Conservation (phyloP, 805 yeast species). For the Jamesozyma spencerorum region DNA sequence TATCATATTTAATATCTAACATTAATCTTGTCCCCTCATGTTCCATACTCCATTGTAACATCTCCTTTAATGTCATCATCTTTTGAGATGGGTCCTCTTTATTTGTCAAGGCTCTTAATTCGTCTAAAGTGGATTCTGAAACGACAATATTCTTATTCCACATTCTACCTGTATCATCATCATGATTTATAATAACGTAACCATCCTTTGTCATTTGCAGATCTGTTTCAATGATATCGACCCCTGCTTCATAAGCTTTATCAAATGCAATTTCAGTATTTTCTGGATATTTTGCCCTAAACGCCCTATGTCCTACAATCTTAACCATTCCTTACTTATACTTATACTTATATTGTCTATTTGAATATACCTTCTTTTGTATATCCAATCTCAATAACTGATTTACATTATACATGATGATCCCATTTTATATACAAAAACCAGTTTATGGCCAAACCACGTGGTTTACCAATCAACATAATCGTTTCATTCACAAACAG, state of each 20-base stretch:
- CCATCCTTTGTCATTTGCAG: slow-evolving; percentile 46
- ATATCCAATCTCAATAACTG: too few species aligned
- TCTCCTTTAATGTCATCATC: slow-evolving; percentile 36
- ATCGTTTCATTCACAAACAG: too few species aligned
- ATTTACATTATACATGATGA: too few species aligned
- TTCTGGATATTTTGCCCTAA: slow-evolving; percentile 34
- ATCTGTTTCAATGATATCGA: slow-evolving; percentile 45
- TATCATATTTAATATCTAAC: slow-evolving; percentile 44
- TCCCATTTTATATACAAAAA: too few species aligned
- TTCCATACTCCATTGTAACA: slow-evolving; percentile 32
- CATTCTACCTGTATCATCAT: slow-evolving; percentile 40
- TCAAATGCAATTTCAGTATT: slow-evolving; percentile 39
- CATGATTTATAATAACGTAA: slow-evolving; percentile 48
- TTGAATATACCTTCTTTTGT: too few species aligned
- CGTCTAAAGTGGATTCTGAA: slow-evolving; percentile 29
- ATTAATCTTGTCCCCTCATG: slow-evolving; percentile 33
- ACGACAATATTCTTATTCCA: slow-evolving; percentile 36
- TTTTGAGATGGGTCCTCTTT: slow-evolving; percentile 29
- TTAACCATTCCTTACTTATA: slow-evolving; percentile 2
- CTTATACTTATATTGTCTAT: too few species aligned
- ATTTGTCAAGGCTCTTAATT: slow-evolving; percentile 30
- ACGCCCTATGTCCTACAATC: slow-evolving; percentile 31
- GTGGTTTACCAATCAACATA: too few species aligned
- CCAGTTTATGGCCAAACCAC: too few species aligned
- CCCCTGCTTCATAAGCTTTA: slow-evolving; percentile 39